Conservation (phyloP, 1,284 basidiomycete species). For the Rugosomyces carneus region DNA sequence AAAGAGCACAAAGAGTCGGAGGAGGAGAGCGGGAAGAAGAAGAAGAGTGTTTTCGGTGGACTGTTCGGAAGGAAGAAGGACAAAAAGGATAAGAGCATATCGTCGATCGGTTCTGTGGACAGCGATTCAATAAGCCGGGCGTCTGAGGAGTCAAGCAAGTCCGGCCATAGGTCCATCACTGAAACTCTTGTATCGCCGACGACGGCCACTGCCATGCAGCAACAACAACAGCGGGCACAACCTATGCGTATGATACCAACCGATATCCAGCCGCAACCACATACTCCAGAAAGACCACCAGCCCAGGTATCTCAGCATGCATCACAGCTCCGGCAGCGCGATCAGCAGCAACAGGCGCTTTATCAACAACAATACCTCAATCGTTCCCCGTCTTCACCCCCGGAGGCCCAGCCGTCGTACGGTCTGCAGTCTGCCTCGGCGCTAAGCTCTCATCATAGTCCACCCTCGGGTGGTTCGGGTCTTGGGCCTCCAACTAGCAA, state of each 20-base stretch:
- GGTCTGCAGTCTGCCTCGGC: constrained; percentile 60
- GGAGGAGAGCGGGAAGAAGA: constrained; percentile 54
- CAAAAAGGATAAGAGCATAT: constrained; percentile 68
- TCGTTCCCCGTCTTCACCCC: constrained; percentile 69
- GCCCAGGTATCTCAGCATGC: constrained; percentile 35
- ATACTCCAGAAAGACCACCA: constrained; percentile 22
- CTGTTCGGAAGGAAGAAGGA: constrained; percentile 77
- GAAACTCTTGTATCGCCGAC: constrained; percentile 38
- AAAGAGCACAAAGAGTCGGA: constrained; percentile 48
- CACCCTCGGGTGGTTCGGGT: constrained; percentile 27
- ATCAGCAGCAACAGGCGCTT: constrained; percentile 82
- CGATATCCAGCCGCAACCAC: constrained; percentile 28
- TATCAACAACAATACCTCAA: constrained; percentile 88
- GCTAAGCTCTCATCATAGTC: constrained; percentile 33
- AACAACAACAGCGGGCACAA: constrained; percentile 53
- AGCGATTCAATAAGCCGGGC: constrained; percentile 31
- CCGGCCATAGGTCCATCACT: constrained; percentile 33
- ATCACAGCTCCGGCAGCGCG: constrained; percentile 75
- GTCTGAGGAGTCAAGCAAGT: constrained; percentile 51
- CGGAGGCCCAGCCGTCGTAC: constrained; percentile 65
- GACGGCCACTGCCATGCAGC: constrained; percentile 45
- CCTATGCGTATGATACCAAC: constrained; percentile 25
- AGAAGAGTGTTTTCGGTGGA: constrained; percentile 55
- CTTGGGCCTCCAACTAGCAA: constrained; percentile 47
- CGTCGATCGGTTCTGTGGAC: constrained; percentile 41